A percentile compares a stretch with the other conserved stretches of the same genome.
phyloP scores from a whole-genome alignment of 306 rosid genomes.

The Citrullus mucosospermus region DNA sequence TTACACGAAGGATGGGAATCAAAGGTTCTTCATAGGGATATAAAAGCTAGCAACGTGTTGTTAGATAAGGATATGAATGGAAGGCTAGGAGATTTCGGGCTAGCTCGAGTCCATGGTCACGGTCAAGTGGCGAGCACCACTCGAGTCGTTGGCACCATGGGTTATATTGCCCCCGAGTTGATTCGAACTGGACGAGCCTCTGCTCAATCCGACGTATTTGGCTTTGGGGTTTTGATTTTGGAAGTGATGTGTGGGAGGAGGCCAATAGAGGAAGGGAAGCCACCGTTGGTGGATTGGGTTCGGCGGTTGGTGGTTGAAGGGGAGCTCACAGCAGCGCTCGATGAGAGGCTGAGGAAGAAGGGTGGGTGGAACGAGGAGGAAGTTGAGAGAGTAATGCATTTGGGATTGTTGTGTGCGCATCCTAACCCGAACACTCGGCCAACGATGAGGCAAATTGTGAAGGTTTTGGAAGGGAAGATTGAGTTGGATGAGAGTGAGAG shows the following conservation, averaged over 20 bases:
- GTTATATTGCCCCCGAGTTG: conserved; percentile 76
- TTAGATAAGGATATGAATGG: conserved; percentile 77
- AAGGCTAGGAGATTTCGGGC: conserved; percentile 70
- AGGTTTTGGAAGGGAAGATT: conserved; percentile 45
- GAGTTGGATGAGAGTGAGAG: conserved; percentile 27
- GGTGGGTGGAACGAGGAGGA: conserved; percentile 35
- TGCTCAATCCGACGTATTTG: conserved; percentile 51
- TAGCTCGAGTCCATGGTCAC: conserved; percentile 58
- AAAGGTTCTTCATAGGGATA: conserved; percentile 67
- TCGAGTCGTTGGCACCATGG: conserved; percentile 62
- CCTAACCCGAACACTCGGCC: conserved; percentile 59
- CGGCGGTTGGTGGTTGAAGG: conserved; percentile 44
- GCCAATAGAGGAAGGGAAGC: conserved; percentile 64
- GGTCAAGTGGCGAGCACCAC: conserved; percentile 56
- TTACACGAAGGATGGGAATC: conserved; percentile 93
- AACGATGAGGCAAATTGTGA: conserved; percentile 64
- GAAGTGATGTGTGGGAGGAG: conserved; percentile 86
- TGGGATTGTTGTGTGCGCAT: conserved; percentile 72
- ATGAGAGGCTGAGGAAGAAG: conserved; percentile 31
- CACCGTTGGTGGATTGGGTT: conserved; percentile 45
- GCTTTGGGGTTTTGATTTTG: conserved; percentile 60
- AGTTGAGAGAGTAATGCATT: conserved; percentile 40
- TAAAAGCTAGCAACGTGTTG: conserved; percentile 77
- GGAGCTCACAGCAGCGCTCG: conserved; percentile 32
- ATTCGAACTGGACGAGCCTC: conserved; percentile 58